A percentile compares a stretch with the other conserved stretches of the same genome.
Evolutionary conservation across 2,329 filamentous ascomycete genomes (phyloP).

Genomic region (Exophiala viscosa): DNA sequence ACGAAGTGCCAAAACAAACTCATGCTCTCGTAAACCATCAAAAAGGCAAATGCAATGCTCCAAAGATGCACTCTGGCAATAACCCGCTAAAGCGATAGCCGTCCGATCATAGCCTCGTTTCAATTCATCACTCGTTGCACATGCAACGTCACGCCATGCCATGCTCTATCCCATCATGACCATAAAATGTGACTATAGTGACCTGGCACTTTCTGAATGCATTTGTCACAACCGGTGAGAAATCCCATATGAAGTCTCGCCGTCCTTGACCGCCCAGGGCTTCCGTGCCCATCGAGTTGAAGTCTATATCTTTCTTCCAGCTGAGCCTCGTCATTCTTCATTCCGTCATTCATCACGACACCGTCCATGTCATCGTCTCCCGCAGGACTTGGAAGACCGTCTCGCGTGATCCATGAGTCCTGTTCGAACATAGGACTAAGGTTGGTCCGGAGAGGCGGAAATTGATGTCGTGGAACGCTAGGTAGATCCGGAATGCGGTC

Average conservation of each 20-base stretch:
- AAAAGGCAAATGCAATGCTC: too few relatives aligned
- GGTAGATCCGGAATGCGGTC: slow-evolving; percentile 19
- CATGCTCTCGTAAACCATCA: too few relatives aligned
- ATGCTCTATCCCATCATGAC: slow-evolving; percentile 16
- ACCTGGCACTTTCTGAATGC: slow-evolving; percentile 67
- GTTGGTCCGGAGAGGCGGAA: slow-evolving; percentile 23
- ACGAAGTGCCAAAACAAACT: too few relatives aligned
- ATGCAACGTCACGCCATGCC: not conserved
- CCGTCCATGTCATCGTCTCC: slow-evolving; percentile 24
- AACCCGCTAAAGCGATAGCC: too few relatives aligned
- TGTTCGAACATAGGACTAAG: slow-evolving; percentile 29
- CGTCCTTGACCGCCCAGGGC: slow-evolving; percentile 16
- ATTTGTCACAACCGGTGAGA: slow-evolving; percentile 74
- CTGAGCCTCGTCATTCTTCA: slow-evolving; percentile 1
- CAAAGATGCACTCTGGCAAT: too few relatives aligned
- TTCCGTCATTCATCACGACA: slow-evolving; percentile 20
- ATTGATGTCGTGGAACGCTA: slow-evolving; percentile 20
- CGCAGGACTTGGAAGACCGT: slow-evolving; percentile 23
- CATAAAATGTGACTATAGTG: slow-evolving; percentile 75
- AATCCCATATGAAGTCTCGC: slow-evolving; percentile 71
- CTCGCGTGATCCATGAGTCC: slow-evolving; percentile 25
- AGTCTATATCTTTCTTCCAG: slow-evolving; percentile 4
- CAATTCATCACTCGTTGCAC: not conserved
- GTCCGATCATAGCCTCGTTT: slow-evolving; percentile 9
- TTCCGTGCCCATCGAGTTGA: slow-evolving; percentile 9